Conservation (phyloP, 345 rosid genomes). For the Rhizophora mangle region DNA sequence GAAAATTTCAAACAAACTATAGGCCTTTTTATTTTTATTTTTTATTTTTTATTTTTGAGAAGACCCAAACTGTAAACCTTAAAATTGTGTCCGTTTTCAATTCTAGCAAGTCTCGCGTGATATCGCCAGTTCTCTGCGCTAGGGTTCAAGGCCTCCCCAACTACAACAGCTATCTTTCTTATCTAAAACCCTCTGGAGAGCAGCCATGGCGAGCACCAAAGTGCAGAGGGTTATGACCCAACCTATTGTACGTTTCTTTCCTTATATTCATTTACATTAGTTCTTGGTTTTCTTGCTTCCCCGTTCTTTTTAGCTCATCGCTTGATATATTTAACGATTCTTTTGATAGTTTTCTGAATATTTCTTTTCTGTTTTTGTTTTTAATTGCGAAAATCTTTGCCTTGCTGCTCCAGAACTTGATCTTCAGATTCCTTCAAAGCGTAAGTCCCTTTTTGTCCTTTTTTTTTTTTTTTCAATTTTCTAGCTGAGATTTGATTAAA, state of each 20-base stretch:
- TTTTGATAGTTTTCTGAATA: not conserved
- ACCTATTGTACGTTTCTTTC: conserved; percentile 48
- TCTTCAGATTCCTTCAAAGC: conserved; percentile 93
- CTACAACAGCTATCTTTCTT: too few relatives aligned
- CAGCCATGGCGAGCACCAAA: conserved; percentile 80
- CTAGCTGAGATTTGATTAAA: not conserved
- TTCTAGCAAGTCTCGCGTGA: too few relatives aligned
- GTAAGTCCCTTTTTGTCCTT: conserved; percentile 37
- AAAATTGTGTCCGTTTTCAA: too few relatives aligned
- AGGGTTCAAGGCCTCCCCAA: too few relatives aligned
- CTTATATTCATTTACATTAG: not conserved
- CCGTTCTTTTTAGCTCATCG: not conserved
- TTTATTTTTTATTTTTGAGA: too few relatives aligned
- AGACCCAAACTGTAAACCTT: too few relatives aligned
- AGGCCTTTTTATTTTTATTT: too few relatives aligned
- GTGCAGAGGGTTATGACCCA: conserved; percentile 86
- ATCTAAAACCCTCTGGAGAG: conserved; percentile 6
- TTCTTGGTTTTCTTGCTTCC: not conserved
- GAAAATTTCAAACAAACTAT: too few relatives aligned
- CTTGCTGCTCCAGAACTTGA: conserved; percentile 57
- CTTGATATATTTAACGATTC: too few relatives aligned
- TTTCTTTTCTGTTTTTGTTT: not conserved
- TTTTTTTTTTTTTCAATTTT: not conserved
- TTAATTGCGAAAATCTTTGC: not conserved
- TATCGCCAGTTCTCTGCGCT: too few relatives aligned